Base-by-base conservation (phyloP, 352 stramenopile species). In the Peronospora farinosa region DNA sequence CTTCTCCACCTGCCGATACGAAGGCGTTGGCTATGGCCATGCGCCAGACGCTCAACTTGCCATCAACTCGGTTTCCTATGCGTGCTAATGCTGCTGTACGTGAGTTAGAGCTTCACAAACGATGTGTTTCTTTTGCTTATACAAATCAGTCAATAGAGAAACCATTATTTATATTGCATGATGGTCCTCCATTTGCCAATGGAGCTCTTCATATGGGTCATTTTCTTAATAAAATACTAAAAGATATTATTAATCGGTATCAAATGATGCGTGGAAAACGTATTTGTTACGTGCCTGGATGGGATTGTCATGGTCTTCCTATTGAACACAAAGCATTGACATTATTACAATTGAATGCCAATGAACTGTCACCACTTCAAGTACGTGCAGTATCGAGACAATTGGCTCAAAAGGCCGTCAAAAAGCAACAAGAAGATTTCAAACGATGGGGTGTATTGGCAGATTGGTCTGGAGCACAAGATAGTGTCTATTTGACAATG, bases 151-250 rank as follows among this genome's bases (percentile, higher is more conserved):
- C 35, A 8, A 15, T 51, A 15, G 53, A 78, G 6, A 45, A 49
- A 9, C 42, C 61, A 30, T 39, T 64, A 6, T 99, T 98, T 63
- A 76, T 97, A 25, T 80, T 99, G 27, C 97, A 99, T 72, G 96
- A 99, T 74, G 97, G 97, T 0, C 97, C 97, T 28, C 97, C 97
- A 9, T 99, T 99, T 69, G 97, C 97, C 9, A 99, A 99, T 75
- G 97, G 97, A 15, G 90, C 95, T 55, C 71, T 99, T 35, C 97
- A 99, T 74, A 98, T 98, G 69, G 97, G 97, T 27, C 92, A 98
- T 63, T 87, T 96, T 45, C 63, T 95, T 15, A 95, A 96, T 69
- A 95, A 93, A 48, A 74, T 86, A 41, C 69, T 97, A 13, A 99
- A 99, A 73, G 97, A 99, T 67, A 97, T 98, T 47, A 98, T 98